A percentile compares a stretch with the other conserved stretches of the same genome.
Conservation (phyloP, 768 basidiomycete genomes). For the Tremella yokohamensis region DNA sequence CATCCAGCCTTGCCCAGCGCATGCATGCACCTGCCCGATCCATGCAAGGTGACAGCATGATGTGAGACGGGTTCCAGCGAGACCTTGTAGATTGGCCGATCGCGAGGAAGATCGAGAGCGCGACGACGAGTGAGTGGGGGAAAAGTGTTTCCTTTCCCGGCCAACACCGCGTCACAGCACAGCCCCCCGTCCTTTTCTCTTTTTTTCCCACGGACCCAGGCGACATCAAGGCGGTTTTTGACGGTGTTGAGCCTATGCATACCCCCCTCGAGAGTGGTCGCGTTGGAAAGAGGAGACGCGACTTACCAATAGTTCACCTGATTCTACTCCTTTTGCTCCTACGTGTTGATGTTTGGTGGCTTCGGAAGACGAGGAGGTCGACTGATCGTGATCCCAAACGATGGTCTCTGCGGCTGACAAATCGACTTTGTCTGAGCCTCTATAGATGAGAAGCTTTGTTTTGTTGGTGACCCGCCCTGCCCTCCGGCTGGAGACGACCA, state of each 20-base stretch:
- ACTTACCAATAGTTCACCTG: constrained; percentile 44
- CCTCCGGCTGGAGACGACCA: constrained; percentile 35
- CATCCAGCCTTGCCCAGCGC: no score
- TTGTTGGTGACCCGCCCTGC: constrained; percentile 47
- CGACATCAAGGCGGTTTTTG: constrained; percentile 8
- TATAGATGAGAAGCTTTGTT: constrained; percentile 39
- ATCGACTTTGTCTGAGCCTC: constrained; percentile 41
- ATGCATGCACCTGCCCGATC: no score
- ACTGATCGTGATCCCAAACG: constrained; percentile 33
- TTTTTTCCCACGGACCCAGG: background rate
- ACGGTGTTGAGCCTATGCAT: constrained; percentile 4
- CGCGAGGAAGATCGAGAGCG: no score
- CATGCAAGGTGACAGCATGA: no score
- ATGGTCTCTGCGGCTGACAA: constrained; percentile 35
- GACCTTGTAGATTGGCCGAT: no score
- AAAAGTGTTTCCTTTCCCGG: constrained; percentile 1
- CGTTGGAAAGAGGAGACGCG: constrained; percentile 26
- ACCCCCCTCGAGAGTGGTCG: constrained; percentile 29
- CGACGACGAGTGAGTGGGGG: no score
- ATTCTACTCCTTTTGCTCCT: constrained; percentile 43
- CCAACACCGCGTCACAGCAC: constrained; percentile 1
- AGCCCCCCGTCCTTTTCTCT: background rate
- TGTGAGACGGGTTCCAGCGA: no score
- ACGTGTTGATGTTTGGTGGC: constrained; percentile 43
- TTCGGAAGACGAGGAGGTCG: constrained; percentile 18